Conservation (phyloP, 495 filamentous ascomycete genomes). For the Penicillium mononematosum region DNA sequence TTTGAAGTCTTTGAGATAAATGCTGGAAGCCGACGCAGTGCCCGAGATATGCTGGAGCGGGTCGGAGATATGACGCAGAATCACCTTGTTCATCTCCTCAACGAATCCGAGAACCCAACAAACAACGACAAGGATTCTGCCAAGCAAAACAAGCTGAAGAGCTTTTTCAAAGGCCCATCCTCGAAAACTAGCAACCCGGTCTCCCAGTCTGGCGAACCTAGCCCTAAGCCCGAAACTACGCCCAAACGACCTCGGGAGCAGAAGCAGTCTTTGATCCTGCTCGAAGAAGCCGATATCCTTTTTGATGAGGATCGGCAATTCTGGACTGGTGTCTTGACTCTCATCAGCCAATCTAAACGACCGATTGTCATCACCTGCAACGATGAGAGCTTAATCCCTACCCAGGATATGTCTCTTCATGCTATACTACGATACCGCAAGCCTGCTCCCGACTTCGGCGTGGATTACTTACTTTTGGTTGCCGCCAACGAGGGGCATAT, state of each 20-base stretch:
- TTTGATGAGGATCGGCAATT: constrained; percentile 96
- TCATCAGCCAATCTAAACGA: constrained; percentile 80
- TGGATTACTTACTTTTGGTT: constrained; percentile 78
- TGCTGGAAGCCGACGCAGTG: constrained; percentile 74
- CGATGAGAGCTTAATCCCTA: constrained; percentile 73
- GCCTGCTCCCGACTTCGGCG: constrained; percentile 64
- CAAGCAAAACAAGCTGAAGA: constrained; percentile 72
- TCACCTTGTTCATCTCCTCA: constrained; percentile 71
- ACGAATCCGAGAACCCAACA: constrained; percentile 27
- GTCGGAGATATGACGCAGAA: constrained; percentile 97
- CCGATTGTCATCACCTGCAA: constrained; percentile 96
- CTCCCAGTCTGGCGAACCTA: constrained; percentile 13
- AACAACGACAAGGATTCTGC: constrained; percentile 47
- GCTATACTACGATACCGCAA: constrained; percentile 80
- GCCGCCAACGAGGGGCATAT: constrained; percentile 91
- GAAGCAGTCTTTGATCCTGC: constrained; percentile 89
- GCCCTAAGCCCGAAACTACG: constrained; percentile 21
- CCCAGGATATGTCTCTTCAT: constrained; percentile 68
- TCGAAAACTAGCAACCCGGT: constrained; percentile 30
- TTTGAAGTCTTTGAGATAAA: constrained; percentile 98
- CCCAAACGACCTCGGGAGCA: constrained; percentile 56
- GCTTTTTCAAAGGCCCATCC: constrained; percentile 67
- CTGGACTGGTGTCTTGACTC: constrained; percentile 74
- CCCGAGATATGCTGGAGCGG: constrained; percentile 84
- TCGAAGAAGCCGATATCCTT: constrained; percentile 92